Base-by-base conservation (phyloP, 228 moss, liverwort and hornwort genomes). In the Sphagnum magellanicum region DNA sequence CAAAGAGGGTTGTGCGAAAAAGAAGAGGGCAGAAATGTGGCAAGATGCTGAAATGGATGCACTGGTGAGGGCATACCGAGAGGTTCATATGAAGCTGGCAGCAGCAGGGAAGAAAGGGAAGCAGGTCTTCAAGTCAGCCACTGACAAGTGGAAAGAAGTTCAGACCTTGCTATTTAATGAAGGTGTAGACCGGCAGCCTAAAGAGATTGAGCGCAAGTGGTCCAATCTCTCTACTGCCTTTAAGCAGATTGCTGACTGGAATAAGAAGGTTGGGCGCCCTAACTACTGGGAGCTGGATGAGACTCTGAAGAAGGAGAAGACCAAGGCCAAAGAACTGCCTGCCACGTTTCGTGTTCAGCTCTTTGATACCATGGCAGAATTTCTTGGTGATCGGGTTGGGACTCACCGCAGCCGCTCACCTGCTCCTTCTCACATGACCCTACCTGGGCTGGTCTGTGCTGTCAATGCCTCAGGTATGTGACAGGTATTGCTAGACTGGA, bases 201-300 rank as follows among this genome's bases (percentile, higher is more conserved):
- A 88, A 51, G 88, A 88, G 65, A 88, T 88, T 5, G 88, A 88
- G 65, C 81, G 88, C 47, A 88, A 88, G 16, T 88, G 88, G 88
- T 88, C 88, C 1, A 88, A 88, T 59, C 65, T 88, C 6, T 88
- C 88, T 6, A 88, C 88, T 5, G 88, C 84, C 16, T 88, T 84
- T 68, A 88, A 88, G 77, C 88, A 88, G 79, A 88, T 88, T 71
- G 84, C 88, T 60, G 88, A 88, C 51, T 88, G 88, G 87, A 88
- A 81, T 2, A 71, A 88, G 55, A 81, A 70, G 4, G 71, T 75
- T 46, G 84, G 88, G 47, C 67, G 84, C 10, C 79, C 88, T 6
- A 88, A 71, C 16, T 88, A 88, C 75, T 88, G 88, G 88, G 88
- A 88, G 16, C 66, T 88, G 51, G 88, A 88, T 50, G 88, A 88